Evolutionary conservation across 345 rosid species (phyloP), one percentile per base, ranked within the genome.

Genomic region (Trapa incisa): DNA sequence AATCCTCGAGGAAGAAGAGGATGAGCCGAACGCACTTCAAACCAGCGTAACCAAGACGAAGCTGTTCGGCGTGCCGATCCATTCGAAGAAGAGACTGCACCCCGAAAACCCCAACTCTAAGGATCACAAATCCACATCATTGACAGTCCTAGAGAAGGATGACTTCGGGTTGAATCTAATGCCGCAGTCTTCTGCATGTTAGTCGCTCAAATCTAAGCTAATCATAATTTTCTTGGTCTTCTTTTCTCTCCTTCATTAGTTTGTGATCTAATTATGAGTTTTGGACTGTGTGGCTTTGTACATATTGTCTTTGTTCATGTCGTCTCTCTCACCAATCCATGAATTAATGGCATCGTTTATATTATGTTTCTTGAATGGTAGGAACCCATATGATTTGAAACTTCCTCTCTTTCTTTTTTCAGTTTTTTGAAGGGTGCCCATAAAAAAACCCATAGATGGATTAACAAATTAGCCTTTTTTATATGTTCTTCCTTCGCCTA

Each of bases 121-220:
- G 80, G 80, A 72, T 71, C 86, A 83, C 17, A 69, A 69, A 66
- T 69, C 92, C 70, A 82, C 92, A 61, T 22, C 29, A 22, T 80
- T 91, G 71, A 79, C 17, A 37, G 67, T 86, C 68, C 72, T 83
- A 81, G 89, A 86, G 22, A 89, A 91, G 62, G 84, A 87, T 74
- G 97, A 91, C 70, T 81, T 89, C 72, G 88, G 85, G 67, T 78
- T 91, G 80, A 87, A 89, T 80, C 91, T 91, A 61, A 87, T 87
- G 96, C 85, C 91, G 68, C 77, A 22, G 29, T 22, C 96, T 65
- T 85, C 96, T 42, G 54, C 70, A 22, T 52, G 57, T 67, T 14
- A 35, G 37, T 33, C 32, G 16, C 9, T 58, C 4, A 50, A 16
- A 35, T 58, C 63, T 29, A 32, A 58, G 63, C 63, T 58, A 65